These are phyloP conservation scores for Coccinonectria pachysandricola DNA, from an alignment of 2,329 filamentous ascomycete genomes.

Conservation along the genomic window DNA sequence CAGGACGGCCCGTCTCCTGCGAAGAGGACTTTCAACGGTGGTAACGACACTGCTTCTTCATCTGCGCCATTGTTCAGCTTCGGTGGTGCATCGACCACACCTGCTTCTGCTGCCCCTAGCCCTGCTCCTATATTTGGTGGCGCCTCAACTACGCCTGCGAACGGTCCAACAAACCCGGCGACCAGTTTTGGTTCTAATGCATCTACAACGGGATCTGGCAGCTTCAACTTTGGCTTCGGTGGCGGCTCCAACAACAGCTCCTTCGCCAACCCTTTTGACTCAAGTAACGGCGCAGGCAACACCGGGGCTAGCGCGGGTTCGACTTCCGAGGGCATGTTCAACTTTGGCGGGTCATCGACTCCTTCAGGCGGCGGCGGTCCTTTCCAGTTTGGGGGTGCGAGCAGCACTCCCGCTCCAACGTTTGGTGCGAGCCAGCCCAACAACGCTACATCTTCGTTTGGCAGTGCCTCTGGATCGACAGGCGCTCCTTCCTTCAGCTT, in stretches of 20 bases:
- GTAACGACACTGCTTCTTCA: conserved; percentile 9
- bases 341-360: conserved; percentile 25
- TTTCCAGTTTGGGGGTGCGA: conserved; percentile 30
- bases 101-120: conserved; percentile 1
- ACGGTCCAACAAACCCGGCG: conserved; percentile 14
- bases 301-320: conserved; percentile 12
- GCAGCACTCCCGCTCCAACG: conserved; percentile 13
- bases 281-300: conserved; percentile 16
- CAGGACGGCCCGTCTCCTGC: conserved; percentile 30
- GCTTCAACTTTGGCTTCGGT: conserved; percentile 10
- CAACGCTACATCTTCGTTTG: conserved; percentile 20
- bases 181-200: conserved; percentile 30
- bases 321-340: conserved; percentile 24
- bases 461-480: conserved; percentile 18
- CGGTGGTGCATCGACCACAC: conserved; percentile 15
- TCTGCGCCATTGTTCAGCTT: conserved; percentile 27
- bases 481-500: conserved; percentile 30
- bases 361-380: conserved; percentile 17
- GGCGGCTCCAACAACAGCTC: conserved; percentile 20
- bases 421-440: conserved; percentile 20
- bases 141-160: conserved; percentile 14
- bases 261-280: conserved; percentile 32
- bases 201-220: conserved; percentile 13
- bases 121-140: conserved; percentile 25
- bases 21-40: conserved; percentile 25